Conservation (phyloP, 306 rosid species). For the Hippophae rhamnoides region DNA sequence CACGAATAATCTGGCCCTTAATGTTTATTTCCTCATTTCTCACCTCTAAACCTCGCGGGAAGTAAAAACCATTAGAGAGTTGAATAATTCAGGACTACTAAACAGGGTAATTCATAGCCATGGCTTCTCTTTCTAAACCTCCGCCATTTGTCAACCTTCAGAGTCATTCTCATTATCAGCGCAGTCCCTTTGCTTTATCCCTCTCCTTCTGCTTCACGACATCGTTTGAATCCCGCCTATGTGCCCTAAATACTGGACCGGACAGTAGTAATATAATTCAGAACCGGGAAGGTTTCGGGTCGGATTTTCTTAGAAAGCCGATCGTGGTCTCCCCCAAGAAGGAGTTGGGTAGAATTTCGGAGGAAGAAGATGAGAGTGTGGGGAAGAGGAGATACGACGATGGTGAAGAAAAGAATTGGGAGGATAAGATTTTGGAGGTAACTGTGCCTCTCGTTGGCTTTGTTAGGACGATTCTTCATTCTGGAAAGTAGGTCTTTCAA, state of each 20-base stretch:
- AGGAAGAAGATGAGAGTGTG: constrained; percentile 14
- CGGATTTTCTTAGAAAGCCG: constrained; percentile 46
- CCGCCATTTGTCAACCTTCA: constrained; percentile 25
- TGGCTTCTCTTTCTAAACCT: constrained; percentile 46
- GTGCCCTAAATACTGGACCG: constrained; percentile 43
- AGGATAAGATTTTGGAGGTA: constrained; percentile 88
- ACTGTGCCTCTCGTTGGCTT: constrained; percentile 89
- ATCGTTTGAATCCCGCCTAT: constrained; percentile 20
- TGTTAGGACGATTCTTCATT: constrained; percentile 81
- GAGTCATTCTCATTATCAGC: constrained; percentile 21
- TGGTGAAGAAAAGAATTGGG: constrained; percentile 54
- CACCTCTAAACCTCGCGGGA: too few species aligned
- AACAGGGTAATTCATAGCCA: constrained; percentile 9
- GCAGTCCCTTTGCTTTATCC: constrained; percentile 27
- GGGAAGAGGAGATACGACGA: constrained; percentile 17
- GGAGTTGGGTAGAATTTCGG: constrained; percentile 31
- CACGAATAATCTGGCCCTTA: neutral
- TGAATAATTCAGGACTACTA: too few species aligned
- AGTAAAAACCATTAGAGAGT: too few species aligned
- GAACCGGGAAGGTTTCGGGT: constrained; percentile 25
- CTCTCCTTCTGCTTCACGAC: constrained; percentile 22
- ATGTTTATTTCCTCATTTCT: too few species aligned
- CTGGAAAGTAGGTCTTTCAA: constrained; percentile 51
- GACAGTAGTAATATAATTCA: constrained; percentile 29
- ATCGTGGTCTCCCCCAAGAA: constrained; percentile 23